phyloP scores from a whole-genome alignment of 1,139 yeast genomes.

The Pichia sp. region DNA sequence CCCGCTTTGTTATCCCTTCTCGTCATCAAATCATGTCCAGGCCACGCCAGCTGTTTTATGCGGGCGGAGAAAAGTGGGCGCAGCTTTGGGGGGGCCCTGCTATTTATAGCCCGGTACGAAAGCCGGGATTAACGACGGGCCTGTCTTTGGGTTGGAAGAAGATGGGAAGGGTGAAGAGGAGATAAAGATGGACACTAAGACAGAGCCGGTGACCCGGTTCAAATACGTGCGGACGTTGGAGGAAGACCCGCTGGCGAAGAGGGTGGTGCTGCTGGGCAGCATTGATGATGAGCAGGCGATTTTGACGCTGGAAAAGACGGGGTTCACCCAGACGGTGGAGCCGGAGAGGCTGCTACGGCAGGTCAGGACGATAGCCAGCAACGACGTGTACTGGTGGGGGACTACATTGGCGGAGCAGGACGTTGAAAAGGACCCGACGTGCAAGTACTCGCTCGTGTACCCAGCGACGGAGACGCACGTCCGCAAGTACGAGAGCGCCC shows the following conservation, averaged over 20 bases:
- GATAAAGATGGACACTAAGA: neutral
- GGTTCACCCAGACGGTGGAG: conserved; percentile 49
- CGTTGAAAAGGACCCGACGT: conserved; percentile 48
- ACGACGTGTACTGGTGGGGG: conserved; percentile 87
- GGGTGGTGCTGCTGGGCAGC: conserved; percentile 59
- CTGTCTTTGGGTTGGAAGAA: neutral
- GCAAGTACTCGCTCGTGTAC: conserved; percentile 71
- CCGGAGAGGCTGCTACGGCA: conserved; percentile 20
- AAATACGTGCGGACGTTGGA: conserved; percentile 35
- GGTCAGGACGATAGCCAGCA: conserved; percentile 50
- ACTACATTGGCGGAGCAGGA: conserved; percentile 48
- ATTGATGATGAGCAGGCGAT: conserved; percentile 62
- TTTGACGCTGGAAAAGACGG: conserved; percentile 68
- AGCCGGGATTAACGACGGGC: neutral
- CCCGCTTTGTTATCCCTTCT: neutral
- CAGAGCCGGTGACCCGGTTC: conserved; percentile 3
- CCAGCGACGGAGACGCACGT: conserved; percentile 92
- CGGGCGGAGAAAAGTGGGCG: neutral
- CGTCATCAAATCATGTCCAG: neutral
- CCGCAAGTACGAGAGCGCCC: conserved; percentile 61
- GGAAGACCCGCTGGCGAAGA: conserved; percentile 63
- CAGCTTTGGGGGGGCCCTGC: neutral
- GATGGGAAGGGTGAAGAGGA: neutral
- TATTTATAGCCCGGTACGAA: neutral
- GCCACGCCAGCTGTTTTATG: neutral